Percentiles rank a stretch among this genome's conserved stretches.
Conservation (phyloP, 2,329 filamentous ascomycete genomes). For the Microcera coccophila region DNA sequence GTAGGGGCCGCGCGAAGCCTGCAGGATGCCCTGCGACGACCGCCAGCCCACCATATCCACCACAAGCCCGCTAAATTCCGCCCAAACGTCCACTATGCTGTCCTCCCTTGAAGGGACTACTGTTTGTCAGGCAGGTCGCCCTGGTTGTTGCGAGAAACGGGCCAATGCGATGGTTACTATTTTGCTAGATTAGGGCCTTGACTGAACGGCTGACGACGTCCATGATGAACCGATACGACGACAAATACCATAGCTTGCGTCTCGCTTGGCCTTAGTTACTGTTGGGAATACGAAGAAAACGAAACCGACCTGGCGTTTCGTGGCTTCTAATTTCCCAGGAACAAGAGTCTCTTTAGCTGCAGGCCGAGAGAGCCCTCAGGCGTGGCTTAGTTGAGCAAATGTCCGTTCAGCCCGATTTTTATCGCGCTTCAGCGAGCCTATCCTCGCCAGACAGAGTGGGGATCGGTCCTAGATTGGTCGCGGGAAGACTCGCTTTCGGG, state of each 20-base stretch:
- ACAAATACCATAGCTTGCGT: not conserved
- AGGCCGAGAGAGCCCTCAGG: no score
- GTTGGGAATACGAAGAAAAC: not conserved
- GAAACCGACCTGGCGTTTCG: not conserved
- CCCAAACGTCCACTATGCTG: not conserved
- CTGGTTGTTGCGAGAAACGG: no score
- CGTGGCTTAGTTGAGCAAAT: no score
- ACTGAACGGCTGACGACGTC: slow-evolving; percentile 16
- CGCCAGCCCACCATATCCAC: not conserved
- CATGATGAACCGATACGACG: slow-evolving; percentile 11
- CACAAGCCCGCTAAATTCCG: not conserved
- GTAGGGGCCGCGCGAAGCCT: not conserved
- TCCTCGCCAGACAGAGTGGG: no score
- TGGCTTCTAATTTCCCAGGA: not conserved
- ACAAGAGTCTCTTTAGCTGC: no score
- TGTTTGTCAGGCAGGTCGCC: no score
- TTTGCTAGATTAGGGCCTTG: not conserved
- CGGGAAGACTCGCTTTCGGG: no score
- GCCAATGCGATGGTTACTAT: slow-evolving; percentile 17
- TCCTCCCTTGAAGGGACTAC: no score
- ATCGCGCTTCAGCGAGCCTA: no score
- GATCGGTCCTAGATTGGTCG: no score
- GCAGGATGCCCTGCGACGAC: not conserved
- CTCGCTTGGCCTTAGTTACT: not conserved
- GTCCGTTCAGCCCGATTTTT: no score